phyloP scores from a whole-genome alignment of 2,329 filamentous ascomycete species.

The Cladosporium sp. region DNA sequence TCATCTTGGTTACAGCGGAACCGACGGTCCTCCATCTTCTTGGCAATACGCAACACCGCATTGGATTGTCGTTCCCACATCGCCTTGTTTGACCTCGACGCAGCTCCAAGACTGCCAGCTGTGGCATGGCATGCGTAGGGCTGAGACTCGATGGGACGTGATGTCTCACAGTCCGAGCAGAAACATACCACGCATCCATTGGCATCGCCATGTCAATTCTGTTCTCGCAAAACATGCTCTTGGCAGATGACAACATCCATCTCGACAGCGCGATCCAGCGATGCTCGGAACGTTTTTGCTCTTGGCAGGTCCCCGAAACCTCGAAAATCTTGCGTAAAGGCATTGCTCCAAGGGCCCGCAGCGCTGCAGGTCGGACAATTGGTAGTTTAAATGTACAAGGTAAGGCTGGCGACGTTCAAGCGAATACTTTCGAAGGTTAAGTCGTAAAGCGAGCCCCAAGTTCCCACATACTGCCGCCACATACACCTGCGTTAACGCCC shows the following conservation, averaged over 20 bases:
- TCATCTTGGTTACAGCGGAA: background rate
- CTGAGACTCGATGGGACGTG: background rate
- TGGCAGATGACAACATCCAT: background rate
- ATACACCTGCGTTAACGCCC: background rate
- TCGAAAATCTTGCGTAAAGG: constrained; percentile 15
- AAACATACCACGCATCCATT: background rate
- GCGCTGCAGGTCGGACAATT: background rate
- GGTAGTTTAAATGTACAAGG: background rate
- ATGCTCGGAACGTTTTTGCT: constrained; percentile 10
- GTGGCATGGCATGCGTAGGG: background rate
- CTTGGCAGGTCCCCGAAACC: constrained; percentile 5
- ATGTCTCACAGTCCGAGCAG: background rate
- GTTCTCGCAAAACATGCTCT: background rate
- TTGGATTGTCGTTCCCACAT: background rate
- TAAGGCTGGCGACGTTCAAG: background rate
- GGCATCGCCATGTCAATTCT: too few species aligned
- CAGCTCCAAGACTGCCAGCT: background rate
- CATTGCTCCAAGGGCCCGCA: background rate
- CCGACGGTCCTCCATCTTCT: background rate
- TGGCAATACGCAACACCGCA: background rate
- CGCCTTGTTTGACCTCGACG: background rate
- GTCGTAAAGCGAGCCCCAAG: background rate
- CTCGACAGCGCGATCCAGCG: constrained; percentile 11
- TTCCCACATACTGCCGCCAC: background rate
- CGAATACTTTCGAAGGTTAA: background rate